Conservation (phyloP, 768 basidiomycete species). For the Collybia sordida region DNA sequence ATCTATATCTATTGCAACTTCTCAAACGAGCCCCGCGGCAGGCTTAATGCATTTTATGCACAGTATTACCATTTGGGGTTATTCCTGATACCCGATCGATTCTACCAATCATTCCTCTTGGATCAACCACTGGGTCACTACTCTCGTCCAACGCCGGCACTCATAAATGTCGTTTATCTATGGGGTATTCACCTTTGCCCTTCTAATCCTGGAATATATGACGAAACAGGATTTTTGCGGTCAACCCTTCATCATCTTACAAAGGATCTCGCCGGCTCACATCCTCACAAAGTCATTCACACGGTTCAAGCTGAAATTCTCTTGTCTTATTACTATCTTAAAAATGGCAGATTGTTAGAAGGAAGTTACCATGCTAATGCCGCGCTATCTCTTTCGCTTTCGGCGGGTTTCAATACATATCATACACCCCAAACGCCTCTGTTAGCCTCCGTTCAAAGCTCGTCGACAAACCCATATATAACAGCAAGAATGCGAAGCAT, state of each 20-base stretch:
- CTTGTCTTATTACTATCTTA: slow-evolving; percentile 65
- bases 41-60: slow-evolving; percentile 58
- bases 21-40: slow-evolving; percentile 16
- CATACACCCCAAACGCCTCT: slow-evolving; percentile 36
- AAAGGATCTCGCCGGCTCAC: slow-evolving; percentile 44
- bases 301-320: slow-evolving; percentile 63
- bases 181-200: slow-evolving; percentile 54
- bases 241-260: slow-evolving; percentile 49
- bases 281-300: slow-evolving; percentile 48
- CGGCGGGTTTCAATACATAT: slow-evolving; percentile 47
- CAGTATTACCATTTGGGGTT: slow-evolving; percentile 63
- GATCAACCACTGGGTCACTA: slow-evolving; percentile 46
- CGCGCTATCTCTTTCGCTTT: slow-evolving; percentile 49
- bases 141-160: slow-evolving; percentile 45
- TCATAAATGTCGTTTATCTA: slow-evolving; percentile 50
- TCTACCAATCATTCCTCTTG: slow-evolving; percentile 48
- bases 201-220: slow-evolving; percentile 34
- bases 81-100: slow-evolving; percentile 54
- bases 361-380: slow-evolving; percentile 58
- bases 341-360: slow-evolving; percentile 55
- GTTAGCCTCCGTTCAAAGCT: slow-evolving; percentile 29
- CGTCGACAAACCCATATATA: slow-evolving; percentile 42
- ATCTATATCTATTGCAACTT: background rate
- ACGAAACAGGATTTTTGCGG: slow-evolving; percentile 47
- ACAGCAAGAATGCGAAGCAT: slow-evolving; percentile 6